Percentiles rank a stretch among this genome's conserved stretches.
Evolutionary conservation across 192 early-diverging fungal genomes (phyloP).

Genomic region (Backusella macrospora): DNA sequence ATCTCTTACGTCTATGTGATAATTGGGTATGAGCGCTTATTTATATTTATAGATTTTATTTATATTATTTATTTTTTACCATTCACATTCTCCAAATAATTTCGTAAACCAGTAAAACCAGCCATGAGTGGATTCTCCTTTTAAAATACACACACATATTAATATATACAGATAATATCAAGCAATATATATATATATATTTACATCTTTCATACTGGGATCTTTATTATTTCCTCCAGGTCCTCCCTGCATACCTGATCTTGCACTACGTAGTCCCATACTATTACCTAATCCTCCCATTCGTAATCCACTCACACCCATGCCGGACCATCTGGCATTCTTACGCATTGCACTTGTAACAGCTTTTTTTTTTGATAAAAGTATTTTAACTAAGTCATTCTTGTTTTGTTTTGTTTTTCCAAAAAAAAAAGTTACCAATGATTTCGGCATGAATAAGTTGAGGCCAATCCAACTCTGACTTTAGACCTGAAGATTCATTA

Average conservation of each 20-base stretch:
- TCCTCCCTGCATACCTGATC: constrained; percentile 21
- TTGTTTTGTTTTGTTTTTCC: neutral
- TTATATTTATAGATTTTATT: neutral
- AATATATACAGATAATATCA: neutral
- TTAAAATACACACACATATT: neutral
- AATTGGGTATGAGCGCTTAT: neutral
- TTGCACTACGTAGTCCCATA: constrained; percentile 56
- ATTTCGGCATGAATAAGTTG: constrained; percentile 78
- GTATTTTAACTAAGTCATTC: neutral
- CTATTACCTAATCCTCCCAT: constrained; percentile 63
- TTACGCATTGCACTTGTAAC: constrained; percentile 81
- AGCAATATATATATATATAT: constrained; percentile 14
- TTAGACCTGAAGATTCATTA: constrained; percentile 3
- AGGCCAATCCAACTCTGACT: constrained; percentile 67
- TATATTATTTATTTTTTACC: constrained; percentile 31
- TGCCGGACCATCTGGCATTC: constrained; percentile 78
- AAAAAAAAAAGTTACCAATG: constrained; percentile 45
- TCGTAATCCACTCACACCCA: constrained; percentile 56
- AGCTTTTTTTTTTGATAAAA: constrained; percentile 9
- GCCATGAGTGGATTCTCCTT: constrained; percentile 70
- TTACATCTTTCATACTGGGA: constrained; percentile 50
- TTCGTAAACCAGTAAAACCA: constrained; percentile 68
- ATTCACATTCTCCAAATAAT: constrained; percentile 52
- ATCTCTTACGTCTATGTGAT: constrained; percentile 52
- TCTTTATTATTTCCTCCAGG: constrained; percentile 37